Base-by-base conservation (phyloP, 2,329 filamentous ascomycete species). In the Verticillium alfalfae region DNA sequence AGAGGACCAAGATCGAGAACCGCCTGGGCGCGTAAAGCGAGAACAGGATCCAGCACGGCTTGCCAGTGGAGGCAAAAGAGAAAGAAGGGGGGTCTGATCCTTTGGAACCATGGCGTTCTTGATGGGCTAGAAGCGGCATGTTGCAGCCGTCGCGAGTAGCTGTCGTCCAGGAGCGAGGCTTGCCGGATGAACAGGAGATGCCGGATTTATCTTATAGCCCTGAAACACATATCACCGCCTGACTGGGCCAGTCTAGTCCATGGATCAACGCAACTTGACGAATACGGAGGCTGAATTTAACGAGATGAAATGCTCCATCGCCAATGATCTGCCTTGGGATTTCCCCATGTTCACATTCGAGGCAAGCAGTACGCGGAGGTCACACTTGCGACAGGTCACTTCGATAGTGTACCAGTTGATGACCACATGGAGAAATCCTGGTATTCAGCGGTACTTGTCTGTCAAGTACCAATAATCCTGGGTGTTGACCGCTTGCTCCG, bases 1-100 rank as follows among this genome's bases (percentile, higher is more conserved):
- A 96, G 79, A 88, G 82, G 78, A 72, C 76, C 67, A 93, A 90
- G 83, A 88, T 91, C 66, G 93, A 97, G 82, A 77, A 79, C 69
- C 84, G 90, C 62, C 78, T 96, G 66, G 82, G 76, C 34, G 31
- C 54, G n/a, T 52, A 18, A 52, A 18, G 45, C 12, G n/a, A 10
- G n/a, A 31, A n/a, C 8, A 26, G 45, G 45, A 13, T 5, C 18
- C 4, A 18, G 26, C 26, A 52, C 12, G 22, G 45, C 45, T 52
- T 52, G 45, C 45, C 18, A 18, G 18, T 49, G 18, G 45, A 18
- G 45, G 45, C 18, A 8, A 22, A 18, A 52, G 22, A 13, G 13
- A 13, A 9, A n/a, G 7, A 18, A 8, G 12, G 18, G 45, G 18
- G 45, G n/a, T 8, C 12, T 52, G 45, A 52, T 52, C 45, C 45